Base-by-base conservation (phyloP, 257 asterid species). In the Solanum paucissectum region DNA sequence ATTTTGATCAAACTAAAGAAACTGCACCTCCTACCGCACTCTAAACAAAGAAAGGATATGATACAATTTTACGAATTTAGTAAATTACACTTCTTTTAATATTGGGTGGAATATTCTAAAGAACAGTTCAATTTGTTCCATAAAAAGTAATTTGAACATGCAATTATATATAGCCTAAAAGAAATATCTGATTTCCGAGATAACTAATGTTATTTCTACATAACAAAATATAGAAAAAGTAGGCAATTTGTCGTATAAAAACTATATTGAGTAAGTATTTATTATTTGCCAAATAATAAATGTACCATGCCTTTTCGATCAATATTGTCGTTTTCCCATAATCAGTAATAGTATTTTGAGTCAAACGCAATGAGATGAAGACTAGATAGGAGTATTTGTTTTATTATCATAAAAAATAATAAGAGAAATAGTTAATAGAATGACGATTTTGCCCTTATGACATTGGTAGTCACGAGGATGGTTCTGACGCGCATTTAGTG, bases 401-500 rank as follows among this genome's bases (percentile, higher is more conserved):
- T 6, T 33, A 13, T 69, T 69, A 29, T 29, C 14, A 27, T 73
- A 23, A 23, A 77, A 0, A 3, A 12, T 1, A 21, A 25, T 29
- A 25, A 76, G 12, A 76, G 7, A 44, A 42, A 44, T 14, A 13
- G 5, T 1, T 27, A 25, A 0, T 0, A 25, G 5, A 44, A 79
- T 77, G 64, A 4, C 27, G 66, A 79, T 4, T 44, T 79, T 25
- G 37, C 25, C 25, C 62, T 75, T 75, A 21, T 9, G 37, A 46
- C 92, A 91, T 93, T 88, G 93, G 91, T 79, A 91, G 89, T 87
- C 90, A 86, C 92, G 90, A 92, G 88, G 92, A 85, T 46, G 88
- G 91, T 83, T 92, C 94, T 91, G 94, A 87, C 90, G 87, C 49
- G 91, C 94, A 92, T 92, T 93, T 85, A 93, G 52, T 92, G 92